phyloP scores from a whole-genome alignment of 1,139 yeast genomes.

The Geotrichum reessii region DNA sequence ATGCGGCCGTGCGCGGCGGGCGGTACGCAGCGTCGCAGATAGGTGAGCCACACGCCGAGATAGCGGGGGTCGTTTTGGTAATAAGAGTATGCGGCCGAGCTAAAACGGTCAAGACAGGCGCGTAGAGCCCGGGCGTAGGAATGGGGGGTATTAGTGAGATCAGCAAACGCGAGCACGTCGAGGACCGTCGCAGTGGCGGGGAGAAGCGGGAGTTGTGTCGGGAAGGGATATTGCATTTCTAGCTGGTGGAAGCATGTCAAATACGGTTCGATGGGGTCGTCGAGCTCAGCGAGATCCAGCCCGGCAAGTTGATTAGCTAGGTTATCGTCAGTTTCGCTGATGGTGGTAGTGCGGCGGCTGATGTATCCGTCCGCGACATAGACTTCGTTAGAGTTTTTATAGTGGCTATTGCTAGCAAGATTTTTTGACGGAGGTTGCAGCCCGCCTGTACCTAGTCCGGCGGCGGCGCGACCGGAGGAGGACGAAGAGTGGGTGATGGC shows the following conservation, averaged over 20 bases:
- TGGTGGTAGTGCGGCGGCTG: neutral
- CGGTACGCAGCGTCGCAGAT: slow-evolving; percentile 49
- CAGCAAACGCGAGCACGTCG: neutral
- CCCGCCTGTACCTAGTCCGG: too few relatives aligned
- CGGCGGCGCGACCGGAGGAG: too few relatives aligned
- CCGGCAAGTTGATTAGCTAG: neutral
- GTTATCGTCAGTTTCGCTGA: neutral
- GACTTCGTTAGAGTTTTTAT: neutral
- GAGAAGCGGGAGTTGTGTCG: neutral
- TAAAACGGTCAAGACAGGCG: slow-evolving; percentile 20
- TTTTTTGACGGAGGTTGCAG: too few relatives aligned
- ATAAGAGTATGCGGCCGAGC: slow-evolving; percentile 32
- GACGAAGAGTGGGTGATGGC: too few relatives aligned
- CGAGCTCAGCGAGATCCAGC: slow-evolving; percentile 47
- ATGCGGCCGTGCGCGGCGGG: slow-evolving; percentile 71
- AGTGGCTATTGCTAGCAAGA: neutral
- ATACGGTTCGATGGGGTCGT: slow-evolving; percentile 75
- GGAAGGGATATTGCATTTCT: slow-evolving; percentile 70
- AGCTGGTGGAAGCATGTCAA: slow-evolving; percentile 50
- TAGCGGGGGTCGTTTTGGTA: slow-evolving; percentile 82
- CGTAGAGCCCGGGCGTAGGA: slow-evolving; percentile 29
- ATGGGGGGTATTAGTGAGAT: neutral
- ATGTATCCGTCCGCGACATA: neutral
- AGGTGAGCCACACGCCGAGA: slow-evolving; percentile 77
- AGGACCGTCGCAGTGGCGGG: neutral